These are phyloP conservation scores for Colletotrichum paranaense DNA, from an alignment of 2,329 filamentous ascomycete genomes.

Conservation along the genomic window DNA sequence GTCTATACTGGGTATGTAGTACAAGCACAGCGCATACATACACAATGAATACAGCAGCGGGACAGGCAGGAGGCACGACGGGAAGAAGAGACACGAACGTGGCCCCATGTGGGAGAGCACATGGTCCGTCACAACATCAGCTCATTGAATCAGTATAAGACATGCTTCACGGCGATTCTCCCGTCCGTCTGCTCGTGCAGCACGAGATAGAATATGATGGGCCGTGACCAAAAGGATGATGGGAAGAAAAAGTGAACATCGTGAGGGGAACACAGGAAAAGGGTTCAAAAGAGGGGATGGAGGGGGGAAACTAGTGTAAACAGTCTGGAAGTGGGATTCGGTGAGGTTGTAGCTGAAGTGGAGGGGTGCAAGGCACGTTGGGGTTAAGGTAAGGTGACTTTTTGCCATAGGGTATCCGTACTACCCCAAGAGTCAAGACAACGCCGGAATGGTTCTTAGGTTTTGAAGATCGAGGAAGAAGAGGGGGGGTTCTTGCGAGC, in stretches of 20 bases:
- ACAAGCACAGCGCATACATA: not conserved
- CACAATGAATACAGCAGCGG: not conserved
- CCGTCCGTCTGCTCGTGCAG: not conserved
- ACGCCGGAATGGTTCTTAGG: not conserved
- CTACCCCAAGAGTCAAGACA: not conserved
- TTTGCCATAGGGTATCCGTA: not conserved
- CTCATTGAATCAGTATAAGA: not conserved
- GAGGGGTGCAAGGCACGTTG: not conserved
- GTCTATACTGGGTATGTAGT: not conserved
- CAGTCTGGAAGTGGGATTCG: not conserved
- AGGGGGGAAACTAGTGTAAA: not conserved
- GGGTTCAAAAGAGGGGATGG: slow-evolving; percentile 1
- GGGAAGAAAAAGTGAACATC: not conserved
- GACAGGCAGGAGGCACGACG: not conserved
- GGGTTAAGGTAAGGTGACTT: not conserved
- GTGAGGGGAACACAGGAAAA: not conserved
- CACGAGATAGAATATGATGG: not conserved
- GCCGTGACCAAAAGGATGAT: not conserved
- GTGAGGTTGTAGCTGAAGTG: slow-evolving; percentile 20
- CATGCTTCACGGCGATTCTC: not conserved
- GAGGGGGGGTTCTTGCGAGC: slow-evolving; percentile 9
- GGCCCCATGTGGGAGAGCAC: not conserved
- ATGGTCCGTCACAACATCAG: not conserved
- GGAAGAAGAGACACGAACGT: not conserved
- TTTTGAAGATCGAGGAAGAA: not conserved